Evolutionary conservation across 1,139 yeast genomes (phyloP), one percentile per base, ranked within the genome.

Genomic region (Torulaspora pretoriensis): DNA sequence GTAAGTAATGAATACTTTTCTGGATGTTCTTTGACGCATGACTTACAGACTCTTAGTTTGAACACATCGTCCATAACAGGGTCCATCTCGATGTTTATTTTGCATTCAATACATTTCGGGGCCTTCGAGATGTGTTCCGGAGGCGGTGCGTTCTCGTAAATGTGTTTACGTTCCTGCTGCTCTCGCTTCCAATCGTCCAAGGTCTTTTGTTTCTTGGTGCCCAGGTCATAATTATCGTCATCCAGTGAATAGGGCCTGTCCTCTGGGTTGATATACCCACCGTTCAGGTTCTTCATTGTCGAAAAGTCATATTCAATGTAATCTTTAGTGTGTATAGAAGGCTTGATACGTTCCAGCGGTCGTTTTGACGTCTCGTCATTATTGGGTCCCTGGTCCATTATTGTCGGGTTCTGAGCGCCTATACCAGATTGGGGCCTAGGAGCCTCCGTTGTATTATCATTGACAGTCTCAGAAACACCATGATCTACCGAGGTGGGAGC

Each of bases 301-400:
- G 97, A 78, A 55, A 94, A 78, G 65, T 94, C 96, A 66, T 81
- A 94, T 54, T 94, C 98, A 42, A 94, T 90, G 64, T 89, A 94
- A 61, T 88, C 88, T 35, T 74, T 69, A 38, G 74, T 77, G 47
- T 74, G 70, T 26, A 83, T 64, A 10, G 68, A 62, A 2, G 73
- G 72, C 17, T 61, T 56, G 28, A 68, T 59, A 22, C 49, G 48
- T 27, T 46, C 59, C 10, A 50, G 42, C 9, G 56, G 49, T 24
- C 53, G 19, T 24, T 50, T 48, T 25, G 16, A 16, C 17, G 42
- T 22, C 12, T 43, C 38, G 13, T 30, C n/a, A 9, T 16, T 29
- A 2, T n/a, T 42, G 8, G 34, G 10, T 17, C 13, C n/a, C 13
- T 13, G 22, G 26, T 19, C 19, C 4, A 26, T 23, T 16, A 23